Base-by-base conservation (phyloP, 495 filamentous ascomycete species). In the Daldinia childiae region DNA sequence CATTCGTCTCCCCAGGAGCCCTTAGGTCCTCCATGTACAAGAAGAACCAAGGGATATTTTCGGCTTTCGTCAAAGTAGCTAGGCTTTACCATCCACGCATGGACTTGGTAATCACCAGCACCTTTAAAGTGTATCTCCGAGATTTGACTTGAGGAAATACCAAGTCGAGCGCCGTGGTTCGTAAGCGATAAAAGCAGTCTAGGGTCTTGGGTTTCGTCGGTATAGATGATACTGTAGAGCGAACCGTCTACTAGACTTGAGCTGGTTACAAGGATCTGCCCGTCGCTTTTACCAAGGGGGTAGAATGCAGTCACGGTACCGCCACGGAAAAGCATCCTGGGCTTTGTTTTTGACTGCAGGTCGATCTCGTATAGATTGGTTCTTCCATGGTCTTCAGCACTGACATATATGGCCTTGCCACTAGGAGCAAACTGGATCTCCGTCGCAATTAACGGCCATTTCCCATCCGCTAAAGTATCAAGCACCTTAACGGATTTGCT, bases 61-160 rank as follows among this genome's bases (percentile, higher is more conserved):
- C 72, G 73, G 15, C 4, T 62, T 29, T 76, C 68, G 36, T 75
- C 75, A 65, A 79, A 80, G 58, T 67, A 12, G 12, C 66, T 43
- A 45, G 78, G 78, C 38, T 58, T 66, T 17, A 79, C 55, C 41
- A 80, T 58, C 78, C 78, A 80, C 24, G 75, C 74, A 3, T 80
- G 77, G 8, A 77, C 66, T 8, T 34, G 57, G 56, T 59, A 63
- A 21, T 73, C 58, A 12, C 61, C 65, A 3, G 34, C 65, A 1
- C 78, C 74, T 61, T 76, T 61, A 32, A 71, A 76, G 57, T 75
- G 77, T 52, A 77, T 48, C 38, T 79, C 74, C 9, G 73, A 74
- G 1, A 77, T 56, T 62, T 78, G 75, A 19, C 51, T 64, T 6
- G 56, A 54, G 7, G 75, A 76, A 19, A 80, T 58, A 3, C 66